These are phyloP conservation scores for Castanea mollissima DNA, from an alignment of 306 rosid genomes.

Conservation along the genomic window DNA sequence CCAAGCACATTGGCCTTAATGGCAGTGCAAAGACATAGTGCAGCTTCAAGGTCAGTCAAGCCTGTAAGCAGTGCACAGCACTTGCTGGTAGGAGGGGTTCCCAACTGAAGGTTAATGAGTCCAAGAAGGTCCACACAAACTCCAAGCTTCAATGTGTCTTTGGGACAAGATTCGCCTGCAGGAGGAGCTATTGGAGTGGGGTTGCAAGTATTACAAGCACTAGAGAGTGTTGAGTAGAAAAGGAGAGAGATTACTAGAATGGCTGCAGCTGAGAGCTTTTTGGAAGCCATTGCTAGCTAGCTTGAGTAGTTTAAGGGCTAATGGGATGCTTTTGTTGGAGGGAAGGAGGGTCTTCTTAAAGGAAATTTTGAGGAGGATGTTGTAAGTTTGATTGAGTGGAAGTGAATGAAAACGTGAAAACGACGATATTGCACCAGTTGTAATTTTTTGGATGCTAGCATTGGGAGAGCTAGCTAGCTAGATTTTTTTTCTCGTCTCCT, in stretches of 20 bases:
- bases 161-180: slow-evolving; percentile 37
- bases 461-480: slow-evolving; percentile 3
- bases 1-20: slow-evolving; percentile 79
- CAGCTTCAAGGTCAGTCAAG: slow-evolving; percentile 63
- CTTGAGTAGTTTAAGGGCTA: slow-evolving; percentile 2
- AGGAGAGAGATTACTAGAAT: slow-evolving; percentile 49
- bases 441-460: slow-evolving; percentile 40
- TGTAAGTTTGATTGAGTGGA: slow-evolving; percentile 46
- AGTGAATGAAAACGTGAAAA: slow-evolving; percentile 23
- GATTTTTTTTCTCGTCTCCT: background rate
- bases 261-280: slow-evolving; percentile 38
- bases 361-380: slow-evolving; percentile 37
- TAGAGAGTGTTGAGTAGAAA: slow-evolving; percentile 41
- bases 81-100: slow-evolving; percentile 46
- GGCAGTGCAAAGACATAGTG: slow-evolving; percentile 79
- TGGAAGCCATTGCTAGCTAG: slow-evolving; percentile 40
- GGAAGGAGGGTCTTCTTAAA: slow-evolving; percentile 29
- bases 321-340: background rate
- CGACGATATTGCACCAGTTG: slow-evolving; percentile 44
- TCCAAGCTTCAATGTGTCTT: slow-evolving; percentile 63
- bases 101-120: slow-evolving; percentile 36
- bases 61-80: slow-evolving; percentile 71
- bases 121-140: slow-evolving; percentile 60
- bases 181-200: slow-evolving; percentile 1
- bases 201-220: slow-evolving; percentile 34